phyloP scores from a whole-genome alignment of 2,329 filamentous ascomycete genomes.

The Colletotrichum sp. region DNA sequence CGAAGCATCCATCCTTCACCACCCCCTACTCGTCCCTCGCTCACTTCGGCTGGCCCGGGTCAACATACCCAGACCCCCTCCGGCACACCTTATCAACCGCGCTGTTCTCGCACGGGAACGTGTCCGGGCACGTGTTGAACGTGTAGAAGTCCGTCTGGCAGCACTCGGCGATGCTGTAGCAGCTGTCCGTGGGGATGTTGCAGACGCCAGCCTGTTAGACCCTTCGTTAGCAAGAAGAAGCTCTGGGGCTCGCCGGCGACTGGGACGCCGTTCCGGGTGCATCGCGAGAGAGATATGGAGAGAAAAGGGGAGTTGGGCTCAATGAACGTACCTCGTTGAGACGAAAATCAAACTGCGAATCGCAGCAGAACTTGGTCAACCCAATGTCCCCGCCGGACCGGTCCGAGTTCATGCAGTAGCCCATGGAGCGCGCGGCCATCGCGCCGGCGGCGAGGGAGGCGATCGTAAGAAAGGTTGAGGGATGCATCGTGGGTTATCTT shows the following conservation, averaged over 20 bases:
- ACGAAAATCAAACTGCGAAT: neutral
- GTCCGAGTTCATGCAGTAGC: neutral
- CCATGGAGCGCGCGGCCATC: neutral
- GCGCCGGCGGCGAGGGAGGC: neutral
- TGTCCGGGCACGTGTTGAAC: neutral
- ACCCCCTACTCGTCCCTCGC: too few species aligned
- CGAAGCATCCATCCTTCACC: neutral
- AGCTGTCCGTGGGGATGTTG: neutral
- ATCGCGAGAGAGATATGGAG: too few species aligned
- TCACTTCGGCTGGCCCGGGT: neutral
- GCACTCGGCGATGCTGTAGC: neutral
- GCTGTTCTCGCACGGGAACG: neutral
- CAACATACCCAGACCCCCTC: fast-evolving
- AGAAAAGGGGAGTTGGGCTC: too few species aligned
- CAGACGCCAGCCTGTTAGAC: neutral
- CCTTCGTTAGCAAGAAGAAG: neutral
- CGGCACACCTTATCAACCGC: neutral
- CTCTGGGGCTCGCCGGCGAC: too few species aligned
- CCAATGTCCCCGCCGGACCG: neutral
- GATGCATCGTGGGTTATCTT: neutral
- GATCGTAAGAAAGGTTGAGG: neutral
- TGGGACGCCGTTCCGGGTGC: too few species aligned
- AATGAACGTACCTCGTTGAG: too few species aligned
- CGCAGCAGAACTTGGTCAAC: neutral
- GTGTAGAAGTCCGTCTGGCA: neutral